Percentiles rank a stretch among this genome's conserved stretches.
phyloP scores from a whole-genome alignment of 1,284 basidiomycete genomes.

The Chiua sp. region DNA sequence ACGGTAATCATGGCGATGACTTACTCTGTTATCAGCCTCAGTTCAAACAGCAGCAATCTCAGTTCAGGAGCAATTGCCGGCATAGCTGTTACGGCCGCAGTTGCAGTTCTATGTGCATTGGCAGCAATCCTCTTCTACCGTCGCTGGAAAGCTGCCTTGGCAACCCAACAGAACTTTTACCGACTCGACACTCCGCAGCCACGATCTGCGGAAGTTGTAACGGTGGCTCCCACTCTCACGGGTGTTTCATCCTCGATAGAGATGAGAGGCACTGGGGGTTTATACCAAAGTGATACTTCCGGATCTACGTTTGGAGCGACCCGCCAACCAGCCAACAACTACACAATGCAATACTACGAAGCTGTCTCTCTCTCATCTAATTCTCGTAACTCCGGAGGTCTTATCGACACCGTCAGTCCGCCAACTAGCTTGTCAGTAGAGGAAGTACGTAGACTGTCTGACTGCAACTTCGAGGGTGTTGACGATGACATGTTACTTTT shows the following conservation, averaged over 20 bases:
- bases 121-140: slow-evolving; percentile 34
- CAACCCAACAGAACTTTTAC: slow-evolving; percentile 16
- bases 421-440: slow-evolving; percentile 13
- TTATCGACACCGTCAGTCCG: slow-evolving; percentile 7
- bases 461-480: neutral
- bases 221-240: slow-evolving; percentile 1
- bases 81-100: slow-evolving; percentile 21
- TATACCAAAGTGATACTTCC: slow-evolving; percentile 13
- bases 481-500: neutral
- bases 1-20: neutral
- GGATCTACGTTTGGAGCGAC: slow-evolving; percentile 3
- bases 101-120: slow-evolving; percentile 20
- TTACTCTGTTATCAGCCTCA: no score
- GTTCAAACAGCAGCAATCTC: slow-evolving; percentile 17
- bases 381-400: neutral
- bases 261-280: slow-evolving; percentile 15
- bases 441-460: slow-evolving; percentile 20
- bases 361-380: neutral
- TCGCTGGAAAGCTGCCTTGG: slow-evolving; percentile 33
- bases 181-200: slow-evolving; percentile 18
- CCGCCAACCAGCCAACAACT: slow-evolving; percentile 10
- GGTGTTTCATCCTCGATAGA: slow-evolving; percentile 30
- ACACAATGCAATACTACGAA: slow-evolving; percentile 1
- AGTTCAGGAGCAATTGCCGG: slow-evolving; percentile 35
- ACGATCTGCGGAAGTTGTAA: neutral